Evolutionary conservation across 768 basidiomycete species (phyloP).

Genomic region (Myochromella boudieri): DNA sequence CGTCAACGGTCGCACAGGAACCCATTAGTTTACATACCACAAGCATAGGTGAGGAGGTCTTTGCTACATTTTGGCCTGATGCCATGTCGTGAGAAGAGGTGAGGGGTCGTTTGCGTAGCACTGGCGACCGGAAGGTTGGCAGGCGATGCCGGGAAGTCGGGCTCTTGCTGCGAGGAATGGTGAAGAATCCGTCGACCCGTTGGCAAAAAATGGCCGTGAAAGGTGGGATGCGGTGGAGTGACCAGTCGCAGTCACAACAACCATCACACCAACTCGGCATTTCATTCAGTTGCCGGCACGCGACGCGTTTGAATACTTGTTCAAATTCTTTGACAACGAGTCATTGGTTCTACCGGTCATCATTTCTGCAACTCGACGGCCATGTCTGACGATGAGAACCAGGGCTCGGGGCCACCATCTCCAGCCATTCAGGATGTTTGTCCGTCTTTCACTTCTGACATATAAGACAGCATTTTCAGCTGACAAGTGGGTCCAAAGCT

Average conservation of each 20-base stretch:
- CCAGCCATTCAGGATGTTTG: slow-evolving; percentile 38
- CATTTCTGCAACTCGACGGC: no score
- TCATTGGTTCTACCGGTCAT: no score
- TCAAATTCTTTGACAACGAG: neutral
- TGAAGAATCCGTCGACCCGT: slow-evolving; percentile 4
- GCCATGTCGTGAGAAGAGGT: slow-evolving; percentile 19
- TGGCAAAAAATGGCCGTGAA: no score
- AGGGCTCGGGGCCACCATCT: slow-evolving; percentile 25
- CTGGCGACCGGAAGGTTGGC: slow-evolving; percentile 7
- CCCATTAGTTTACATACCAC: slow-evolving; percentile 34
- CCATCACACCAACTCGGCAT: neutral
- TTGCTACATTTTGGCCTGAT: slow-evolving; percentile 26
- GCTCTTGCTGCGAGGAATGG: slow-evolving; percentile 13
- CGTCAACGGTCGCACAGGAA: neutral
- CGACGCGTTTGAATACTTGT: slow-evolving; percentile 9
- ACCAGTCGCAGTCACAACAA: slow-evolving; percentile 4
- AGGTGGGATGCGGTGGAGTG: neutral
- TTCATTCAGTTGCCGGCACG: slow-evolving; percentile 9
- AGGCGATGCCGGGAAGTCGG: slow-evolving; percentile 12
- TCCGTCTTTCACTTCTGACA: slow-evolving; percentile 30
- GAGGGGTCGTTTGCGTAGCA: slow-evolving; percentile 8
- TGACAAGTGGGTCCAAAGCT: slow-evolving; percentile 32
- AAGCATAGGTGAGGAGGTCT: slow-evolving; percentile 38
- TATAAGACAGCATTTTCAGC: slow-evolving; percentile 5
- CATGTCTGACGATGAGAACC: slow-evolving; percentile 26